Evolutionary conservation across 495 filamentous ascomycete genomes (phyloP), one percentile per base, ranked within the genome.

Genomic region (Aspergillus baeticus): DNA sequence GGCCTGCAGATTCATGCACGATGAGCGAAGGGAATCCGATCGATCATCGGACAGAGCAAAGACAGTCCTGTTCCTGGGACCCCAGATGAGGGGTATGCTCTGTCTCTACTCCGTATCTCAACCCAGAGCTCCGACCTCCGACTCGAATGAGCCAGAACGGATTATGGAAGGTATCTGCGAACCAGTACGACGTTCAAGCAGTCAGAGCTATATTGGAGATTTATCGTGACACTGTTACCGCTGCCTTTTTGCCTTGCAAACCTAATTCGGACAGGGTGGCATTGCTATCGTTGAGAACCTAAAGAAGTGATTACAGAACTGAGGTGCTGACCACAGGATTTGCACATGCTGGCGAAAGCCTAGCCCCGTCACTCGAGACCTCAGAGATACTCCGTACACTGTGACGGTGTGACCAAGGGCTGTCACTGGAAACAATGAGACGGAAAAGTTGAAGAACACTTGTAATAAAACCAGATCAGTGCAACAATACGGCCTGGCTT

Each of bases 201-300:
- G 18, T 10, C 14, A 10, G 39, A 31, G 26, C 23, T 14, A 10
- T 36, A 33, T 21, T 31, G 45, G 45, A 36, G 45, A 49, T 18
- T 36, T 49, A 3, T 36, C 29, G 17, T 49, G 10, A 36, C 35
- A 49, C 15, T 10, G 15, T 35, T 36, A 49, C 31, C 2, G 45
- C 7, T 49, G 45, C 44, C 44, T 47, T 34, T 33, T 29, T 47
- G 44, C 45, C 31, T 49, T 36, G 23, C 17, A 36, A 49, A 36
- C 17, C 21, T 35, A 20, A 17, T 18, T 17, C 34, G 3, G 5
- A 5, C 17, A 45, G 20, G 7, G 21, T 5, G 31, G 11, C 10
- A 15, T 3, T 18, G 22, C 45, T 15, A 36, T 17, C n/a, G 10
- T 22, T 45, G 23, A 31, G 11, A 15, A 11, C 10, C 6, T 45